Evolutionary conservation across 768 basidiomycete species (phyloP).

Genomic region (Asterophora parasitica): DNA sequence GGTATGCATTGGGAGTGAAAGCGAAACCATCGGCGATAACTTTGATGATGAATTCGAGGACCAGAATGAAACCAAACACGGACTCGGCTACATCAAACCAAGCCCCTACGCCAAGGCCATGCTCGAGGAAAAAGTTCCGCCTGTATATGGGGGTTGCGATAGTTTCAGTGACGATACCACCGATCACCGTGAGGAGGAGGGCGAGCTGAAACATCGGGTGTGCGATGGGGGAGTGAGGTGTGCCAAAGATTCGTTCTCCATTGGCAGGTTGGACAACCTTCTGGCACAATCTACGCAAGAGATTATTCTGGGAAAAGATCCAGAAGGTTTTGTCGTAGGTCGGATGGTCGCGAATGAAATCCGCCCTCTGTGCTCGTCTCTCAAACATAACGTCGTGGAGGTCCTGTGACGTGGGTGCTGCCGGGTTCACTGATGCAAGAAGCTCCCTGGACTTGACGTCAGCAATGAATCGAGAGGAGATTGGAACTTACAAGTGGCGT

Average conservation of each 20-base stretch:
- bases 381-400: slow-evolving; percentile 62
- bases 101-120: slow-evolving; percentile 59
- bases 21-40: slow-evolving; percentile 88
- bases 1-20: slow-evolving; percentile 88
- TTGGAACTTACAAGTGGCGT: slow-evolving; percentile 56
- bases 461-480: not conserved
- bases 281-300: slow-evolving; percentile 73
- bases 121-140: slow-evolving; percentile 53
- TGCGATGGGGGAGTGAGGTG: slow-evolving; percentile 54
- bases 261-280: slow-evolving; percentile 75
- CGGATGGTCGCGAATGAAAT: slow-evolving; percentile 87
- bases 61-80: slow-evolving; percentile 61
- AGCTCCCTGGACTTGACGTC: slow-evolving; percentile 48
- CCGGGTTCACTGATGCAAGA: slow-evolving; percentile 58
- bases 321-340: slow-evolving; percentile 88
- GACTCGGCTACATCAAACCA: slow-evolving; percentile 90
- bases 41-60: slow-evolving; percentile 86
- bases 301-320: slow-evolving; percentile 79
- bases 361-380: slow-evolving; percentile 69
- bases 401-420: slow-evolving; percentile 43
- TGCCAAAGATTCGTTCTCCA: slow-evolving; percentile 87
- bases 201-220: slow-evolving; percentile 71
- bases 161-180: slow-evolving; percentile 75
- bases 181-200: slow-evolving; percentile 72
- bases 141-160: slow-evolving; percentile 85